A percentile compares a stretch with the other conserved stretches of the same genome.
Evolutionary conservation across 1,139 yeast genomes (phyloP).

Genomic region (Debaryomyces nepalensis): DNA sequence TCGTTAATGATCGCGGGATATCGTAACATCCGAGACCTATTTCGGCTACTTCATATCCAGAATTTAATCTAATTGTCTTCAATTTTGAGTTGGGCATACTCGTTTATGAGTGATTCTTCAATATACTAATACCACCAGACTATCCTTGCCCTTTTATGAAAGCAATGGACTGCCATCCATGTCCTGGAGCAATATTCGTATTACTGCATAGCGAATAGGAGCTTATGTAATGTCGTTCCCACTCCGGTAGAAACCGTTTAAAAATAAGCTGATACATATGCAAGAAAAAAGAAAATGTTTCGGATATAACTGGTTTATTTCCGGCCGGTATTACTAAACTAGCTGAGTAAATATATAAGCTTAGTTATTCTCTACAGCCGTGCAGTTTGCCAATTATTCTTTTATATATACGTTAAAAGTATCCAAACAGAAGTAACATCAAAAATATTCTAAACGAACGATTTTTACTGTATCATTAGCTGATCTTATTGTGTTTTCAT

Average conservation of each 20-base stretch:
- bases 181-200: not conserved
- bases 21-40: slow-evolving; percentile 45
- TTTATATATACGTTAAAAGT: too few species aligned
- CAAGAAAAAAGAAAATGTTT: not conserved
- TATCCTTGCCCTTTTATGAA: too few species aligned
- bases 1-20: slow-evolving; percentile 29
- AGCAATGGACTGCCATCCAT: not conserved
- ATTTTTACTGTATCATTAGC: not conserved
- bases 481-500: not conserved
- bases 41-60: slow-evolving; percentile 38
- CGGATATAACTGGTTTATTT: slow-evolving; percentile 2
- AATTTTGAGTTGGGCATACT: too few species aligned
- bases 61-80: slow-evolving; percentile 23
- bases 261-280: slow-evolving; percentile 1
- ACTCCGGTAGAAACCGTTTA: not conserved
- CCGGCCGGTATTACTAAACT: not conserved
- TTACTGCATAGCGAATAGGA: not conserved
- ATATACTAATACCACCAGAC: not conserved
- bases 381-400: too few species aligned
- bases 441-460: too few species aligned
- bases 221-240: not conserved
- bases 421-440: too few species aligned
- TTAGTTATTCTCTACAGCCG: slow-evolving; percentile 6
- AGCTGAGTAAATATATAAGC: slow-evolving; percentile 2
- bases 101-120: too few species aligned